Evolutionary conservation across 257 asterid species (phyloP), one percentile per base, ranked within the genome.

Genomic region (Leonotis leonurus): DNA sequence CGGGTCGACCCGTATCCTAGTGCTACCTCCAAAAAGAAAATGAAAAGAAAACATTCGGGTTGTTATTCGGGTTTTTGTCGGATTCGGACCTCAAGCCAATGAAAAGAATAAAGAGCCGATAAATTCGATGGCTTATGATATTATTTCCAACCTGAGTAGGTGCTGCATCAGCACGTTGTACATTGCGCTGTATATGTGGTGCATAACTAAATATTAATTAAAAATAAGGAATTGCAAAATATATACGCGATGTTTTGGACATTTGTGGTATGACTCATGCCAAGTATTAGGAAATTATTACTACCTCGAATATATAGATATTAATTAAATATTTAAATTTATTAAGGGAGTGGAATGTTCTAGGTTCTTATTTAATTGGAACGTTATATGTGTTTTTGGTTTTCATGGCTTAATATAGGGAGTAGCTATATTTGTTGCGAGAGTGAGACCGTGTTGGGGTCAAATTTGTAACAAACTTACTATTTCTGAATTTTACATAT

Each of bases 231-330:
- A 4, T 6, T 40, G 16, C 17, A 1, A 3, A 12, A 21, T 9
- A 3, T 1, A 57, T 52, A 48, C 11, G 24, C 17, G 30, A 27
- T 20, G 46, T 22, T 13, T 44, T 64, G 3, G 17, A 24, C 51
- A 37, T 59, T 21, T 29, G 79, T 72, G 79, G 64, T 60, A 35
- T 69, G 75, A 52, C 72, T 21, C 48, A 46, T 45, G 75, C 79
- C 75, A 58, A 11, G 70, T 52, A 51, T 17, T 51, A 29, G 65
- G 65, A 69, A 50, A 51, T 10, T 26, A 25, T 35, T 7, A 39
- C 72, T 68, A 57, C 68, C 10, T 16, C 10, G 4, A 35, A 21
- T 33, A 33, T n/a, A n/a, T n/a, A n/a, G n/a, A 6, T 22, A 1
- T n/a, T 48, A 20, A 5, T 32, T 3, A 32, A 24, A 7, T 3